These are phyloP conservation scores for Leptoxyphium fumago DNA, from an alignment of 2,329 filamentous ascomycete genomes.

Conservation along the genomic window DNA sequence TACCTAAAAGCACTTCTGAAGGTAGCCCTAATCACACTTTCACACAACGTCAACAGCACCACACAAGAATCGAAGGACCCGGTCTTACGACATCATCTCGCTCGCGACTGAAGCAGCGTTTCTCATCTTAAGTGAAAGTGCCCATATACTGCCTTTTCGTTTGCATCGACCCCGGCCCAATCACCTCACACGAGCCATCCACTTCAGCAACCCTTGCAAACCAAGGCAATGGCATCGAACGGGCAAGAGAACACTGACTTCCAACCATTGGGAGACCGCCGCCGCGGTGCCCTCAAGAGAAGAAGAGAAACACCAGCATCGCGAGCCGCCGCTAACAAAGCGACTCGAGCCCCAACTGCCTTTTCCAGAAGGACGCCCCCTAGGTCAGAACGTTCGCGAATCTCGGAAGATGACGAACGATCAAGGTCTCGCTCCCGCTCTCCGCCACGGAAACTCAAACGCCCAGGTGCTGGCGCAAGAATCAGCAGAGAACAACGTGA, in stretches of 20 bases:
- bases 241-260: slow-evolving; percentile 6
- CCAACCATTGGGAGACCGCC: not conserved
- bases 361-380: slow-evolving; percentile 19
- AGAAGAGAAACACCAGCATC: slow-evolving; percentile 17
- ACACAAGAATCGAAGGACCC: too few species aligned
- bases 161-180: too few species aligned
- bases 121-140: too few species aligned
- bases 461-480: slow-evolving; percentile 31
- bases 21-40: too few species aligned
- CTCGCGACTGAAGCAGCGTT: too few species aligned
- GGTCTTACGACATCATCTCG: too few species aligned
- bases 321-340: slow-evolving; percentile 11
- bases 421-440: slow-evolving; percentile 4
- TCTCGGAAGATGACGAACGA: slow-evolving; percentile 11
- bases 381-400: slow-evolving; percentile 4
- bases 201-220: too few species aligned
- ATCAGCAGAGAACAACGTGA: slow-evolving; percentile 54
- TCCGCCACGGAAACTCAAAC: slow-evolving; percentile 24
- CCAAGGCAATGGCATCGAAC: slow-evolving; percentile 5
- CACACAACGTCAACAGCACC: too few species aligned
- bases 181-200: too few species aligned
- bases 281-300: slow-evolving; percentile 8
- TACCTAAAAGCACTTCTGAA: too few species aligned
- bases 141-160: too few species aligned
- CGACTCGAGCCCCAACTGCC: slow-evolving; percentile 16